A percentile compares a stretch with the other conserved stretches of the same genome.
Evolutionary conservation across 2,329 filamentous ascomycete species (phyloP).

Genomic region (Paraconiothyrium sp.): DNA sequence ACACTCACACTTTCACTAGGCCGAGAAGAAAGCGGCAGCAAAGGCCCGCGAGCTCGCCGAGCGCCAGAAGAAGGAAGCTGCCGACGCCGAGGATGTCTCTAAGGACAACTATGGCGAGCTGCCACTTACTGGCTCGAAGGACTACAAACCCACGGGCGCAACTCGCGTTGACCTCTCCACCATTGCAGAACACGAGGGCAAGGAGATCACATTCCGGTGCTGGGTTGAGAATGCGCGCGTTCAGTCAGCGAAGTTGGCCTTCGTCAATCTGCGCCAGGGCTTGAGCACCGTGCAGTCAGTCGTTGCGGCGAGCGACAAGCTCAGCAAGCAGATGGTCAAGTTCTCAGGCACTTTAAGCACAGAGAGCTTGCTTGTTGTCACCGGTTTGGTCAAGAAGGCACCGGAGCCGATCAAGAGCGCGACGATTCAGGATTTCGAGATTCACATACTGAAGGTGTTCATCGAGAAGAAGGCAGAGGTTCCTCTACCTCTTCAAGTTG

Average conservation of each 20-base stretch:
- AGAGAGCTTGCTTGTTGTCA: constrained; percentile 84
- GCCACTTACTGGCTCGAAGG: constrained; percentile 65
- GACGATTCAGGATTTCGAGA: constrained; percentile 79
- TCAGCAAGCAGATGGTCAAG: constrained; percentile 93
- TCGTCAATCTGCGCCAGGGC: constrained; percentile 82
- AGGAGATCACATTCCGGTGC: constrained; percentile 74
- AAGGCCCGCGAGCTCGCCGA: constrained; percentile 62
- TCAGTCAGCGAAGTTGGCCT: constrained; percentile 91
- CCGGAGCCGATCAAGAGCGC: constrained; percentile 89
- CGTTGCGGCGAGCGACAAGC: constrained; percentile 67
- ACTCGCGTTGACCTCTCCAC: constrained; percentile 67
- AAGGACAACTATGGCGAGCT: constrained; percentile 83
- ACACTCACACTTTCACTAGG: constrained; percentile 30
- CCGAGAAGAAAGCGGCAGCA: constrained; percentile 53
- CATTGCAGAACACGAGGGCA: constrained; percentile 46
- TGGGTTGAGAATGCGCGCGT: constrained; percentile 88
- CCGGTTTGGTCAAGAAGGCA: constrained; percentile 82
- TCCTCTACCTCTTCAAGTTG: constrained; percentile 68
- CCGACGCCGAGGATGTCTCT: constrained; percentile 71
- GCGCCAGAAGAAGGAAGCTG: constrained; percentile 65
- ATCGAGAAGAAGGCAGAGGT: constrained; percentile 73
- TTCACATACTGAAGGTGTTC: constrained; percentile 88
- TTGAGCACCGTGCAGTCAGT: constrained; percentile 86
- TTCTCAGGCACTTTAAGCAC: constrained; percentile 78
- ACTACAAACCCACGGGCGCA: constrained; percentile 61